Base-by-base conservation (phyloP, 1,139 yeast genomes). In the Lizanozyma gosingica region DNA sequence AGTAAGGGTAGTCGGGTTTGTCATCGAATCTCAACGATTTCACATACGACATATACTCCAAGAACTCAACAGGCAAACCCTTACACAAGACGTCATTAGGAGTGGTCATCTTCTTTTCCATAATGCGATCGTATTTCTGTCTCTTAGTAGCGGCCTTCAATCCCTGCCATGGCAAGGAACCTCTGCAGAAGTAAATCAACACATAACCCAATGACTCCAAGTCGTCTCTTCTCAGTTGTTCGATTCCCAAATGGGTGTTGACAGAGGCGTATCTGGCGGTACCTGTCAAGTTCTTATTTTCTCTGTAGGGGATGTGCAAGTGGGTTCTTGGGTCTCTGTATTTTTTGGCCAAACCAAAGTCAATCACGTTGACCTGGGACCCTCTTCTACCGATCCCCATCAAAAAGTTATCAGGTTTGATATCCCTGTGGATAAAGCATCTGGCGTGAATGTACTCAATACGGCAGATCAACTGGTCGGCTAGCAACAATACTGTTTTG, bases 121-220 rank as follows among this genome's bases (percentile, higher is more conserved):
- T 83, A 56, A 92, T 92, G 47, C 97, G 77, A 63, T 90, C 97
- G 63, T 92, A 92, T 65, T 92, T 92, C 62, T 92, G 97, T 63
- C 95, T 83, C 69, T 92, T 92, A 15, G 97, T 88, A 37, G 92
- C 94, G 32, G 98, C 98, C 62, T 88, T 88, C 54, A 92, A 77
- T 14, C 98, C 98, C 67, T 92, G 98, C 98, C 98, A 92, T 41
- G 98, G 98, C 56, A 92, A 72, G 17, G 94, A 85, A 35, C 98
- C 98, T 47, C 96, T 79, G 61, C 95, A 81, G 60, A 92, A 92
- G 65, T 92, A 92, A 54, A 92, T 87, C 56, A 92, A 78, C 36
- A 92, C 97, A 60, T 92, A 92, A 35, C 97, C 97, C 61, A 92
- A 75, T 49, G 94, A 82, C 65, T 92, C 98, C 65, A 92, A 77